phyloP scores from a whole-genome alignment of 345 rosid species.

The Garcia nutans region DNA sequence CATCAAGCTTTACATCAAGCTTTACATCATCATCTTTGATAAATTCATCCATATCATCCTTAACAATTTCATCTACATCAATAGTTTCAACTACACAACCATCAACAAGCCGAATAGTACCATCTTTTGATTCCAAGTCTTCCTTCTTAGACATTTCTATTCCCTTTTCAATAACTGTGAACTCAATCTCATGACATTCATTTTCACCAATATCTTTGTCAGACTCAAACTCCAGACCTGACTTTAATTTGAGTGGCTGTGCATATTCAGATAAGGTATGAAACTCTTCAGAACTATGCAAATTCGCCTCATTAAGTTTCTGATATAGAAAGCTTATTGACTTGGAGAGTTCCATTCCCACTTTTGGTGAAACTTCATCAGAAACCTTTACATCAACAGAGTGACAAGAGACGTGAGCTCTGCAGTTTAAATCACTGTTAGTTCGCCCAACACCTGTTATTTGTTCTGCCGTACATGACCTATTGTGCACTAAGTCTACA shows the following conservation, averaged over 20 bases:
- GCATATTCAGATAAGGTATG: slow-evolving; percentile 19
- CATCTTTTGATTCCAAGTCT: slow-evolving; percentile 25
- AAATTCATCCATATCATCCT: slow-evolving; percentile 48
- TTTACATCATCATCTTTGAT: slow-evolving; percentile 41
- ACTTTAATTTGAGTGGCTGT: slow-evolving; percentile 30
- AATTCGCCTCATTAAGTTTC: slow-evolving; percentile 54
- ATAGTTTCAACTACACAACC: slow-evolving; percentile 44
- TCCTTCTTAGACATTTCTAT: slow-evolving; percentile 46
- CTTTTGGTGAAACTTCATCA: slow-evolving; percentile 40
- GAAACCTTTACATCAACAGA: slow-evolving; percentile 43
- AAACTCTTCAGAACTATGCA: slow-evolving; percentile 28
- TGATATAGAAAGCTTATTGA: slow-evolving; percentile 59
- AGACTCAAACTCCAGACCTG: slow-evolving; percentile 20
- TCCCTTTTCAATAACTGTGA: slow-evolving; percentile 43
- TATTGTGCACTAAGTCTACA: slow-evolving; percentile 23
- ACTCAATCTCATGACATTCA: slow-evolving; percentile 38
- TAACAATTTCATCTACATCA: slow-evolving; percentile 49
- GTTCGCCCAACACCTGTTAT: slow-evolving; percentile 17
- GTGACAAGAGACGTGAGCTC: slow-evolving; percentile 26
- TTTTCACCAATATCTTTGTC: slow-evolving; percentile 22
- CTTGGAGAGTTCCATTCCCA: slow-evolving; percentile 57
- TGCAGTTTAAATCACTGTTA: slow-evolving; percentile 26
- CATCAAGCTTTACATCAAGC: slow-evolving; percentile 20
- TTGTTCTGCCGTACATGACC: slow-evolving; percentile 17
- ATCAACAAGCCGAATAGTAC: slow-evolving; percentile 27